phyloP scores from a whole-genome alignment of 352 stramenopile species.

The Globisporangium barbulae region DNA sequence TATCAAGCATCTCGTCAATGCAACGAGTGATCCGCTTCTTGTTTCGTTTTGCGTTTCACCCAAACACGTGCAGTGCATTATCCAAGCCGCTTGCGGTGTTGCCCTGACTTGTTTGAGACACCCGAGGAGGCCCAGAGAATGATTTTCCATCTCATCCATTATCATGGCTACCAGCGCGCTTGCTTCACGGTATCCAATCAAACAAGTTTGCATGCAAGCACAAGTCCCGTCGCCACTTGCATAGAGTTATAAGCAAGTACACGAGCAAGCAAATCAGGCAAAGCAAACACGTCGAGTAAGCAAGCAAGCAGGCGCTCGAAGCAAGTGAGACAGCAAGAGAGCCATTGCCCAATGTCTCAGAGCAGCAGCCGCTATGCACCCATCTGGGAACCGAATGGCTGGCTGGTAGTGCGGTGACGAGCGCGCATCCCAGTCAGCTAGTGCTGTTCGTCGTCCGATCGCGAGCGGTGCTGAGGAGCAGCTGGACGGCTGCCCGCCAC shows the following conservation, averaged over 20 bases:
- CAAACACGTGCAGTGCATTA: too few species aligned
- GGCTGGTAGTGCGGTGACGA: background rate
- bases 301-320: background rate
- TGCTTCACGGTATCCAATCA: background rate
- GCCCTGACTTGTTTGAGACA: background rate
- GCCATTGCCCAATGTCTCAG: background rate
- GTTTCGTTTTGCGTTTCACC: background rate
- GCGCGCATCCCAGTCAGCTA: background rate
- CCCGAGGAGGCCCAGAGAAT: background rate
- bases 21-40: background rate
- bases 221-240: too few species aligned
- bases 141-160: background rate
- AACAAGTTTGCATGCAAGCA: background rate
- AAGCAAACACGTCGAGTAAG: background rate
- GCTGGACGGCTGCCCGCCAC: background rate
- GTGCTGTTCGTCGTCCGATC: background rate
- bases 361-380: background rate
- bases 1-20: background rate
- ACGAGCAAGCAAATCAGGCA: background rate
- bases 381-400: background rate
- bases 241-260: background rate
- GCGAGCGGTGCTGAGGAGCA: background rate
- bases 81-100: too few species aligned
- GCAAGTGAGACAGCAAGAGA: background rate
- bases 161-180: background rate